phyloP scores from a whole-genome alignment of 106 monocot species.

The Chionographis japonica region DNA sequence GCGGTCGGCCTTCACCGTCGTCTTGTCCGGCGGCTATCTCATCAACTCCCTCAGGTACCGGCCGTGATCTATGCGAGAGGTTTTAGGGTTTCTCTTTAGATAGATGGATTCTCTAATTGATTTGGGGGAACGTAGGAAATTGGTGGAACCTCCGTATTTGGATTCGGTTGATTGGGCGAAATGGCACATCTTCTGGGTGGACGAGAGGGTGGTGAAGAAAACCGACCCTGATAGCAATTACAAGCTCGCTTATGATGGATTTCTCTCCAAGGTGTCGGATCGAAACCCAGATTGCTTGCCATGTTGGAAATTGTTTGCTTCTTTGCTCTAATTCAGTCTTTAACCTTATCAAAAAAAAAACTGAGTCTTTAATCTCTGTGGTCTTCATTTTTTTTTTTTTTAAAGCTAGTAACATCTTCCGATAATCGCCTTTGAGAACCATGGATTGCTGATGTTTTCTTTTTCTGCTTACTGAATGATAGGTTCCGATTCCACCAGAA shows the following conservation, averaged over 20 bases:
- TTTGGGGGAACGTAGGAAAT: constrained; percentile 45
- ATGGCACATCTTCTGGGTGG: constrained; percentile 96
- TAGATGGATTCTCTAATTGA: neutral
- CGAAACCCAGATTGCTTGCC: too few relatives aligned
- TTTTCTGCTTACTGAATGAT: neutral
- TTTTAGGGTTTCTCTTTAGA: neutral
- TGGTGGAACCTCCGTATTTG: constrained; percentile 62
- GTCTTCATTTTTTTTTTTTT: too few relatives aligned
- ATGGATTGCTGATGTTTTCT: too few relatives aligned
- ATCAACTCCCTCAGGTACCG: constrained; percentile 69
- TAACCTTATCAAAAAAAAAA: too few relatives aligned
- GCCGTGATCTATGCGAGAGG: neutral
- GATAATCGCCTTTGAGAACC: too few relatives aligned
- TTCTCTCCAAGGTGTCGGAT: constrained; percentile 66
- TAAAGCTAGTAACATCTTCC: neutral
- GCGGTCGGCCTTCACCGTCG: constrained; percentile 73
- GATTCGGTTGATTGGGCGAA: constrained; percentile 69
- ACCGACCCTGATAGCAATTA: constrained; percentile 80
- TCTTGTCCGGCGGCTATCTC: constrained; percentile 87
- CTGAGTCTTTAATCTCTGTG: too few relatives aligned
- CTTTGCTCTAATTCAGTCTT: too few relatives aligned
- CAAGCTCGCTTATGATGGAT: constrained; percentile 74
- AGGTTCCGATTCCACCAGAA: constrained; percentile 54
- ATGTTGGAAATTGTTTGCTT: too few relatives aligned
- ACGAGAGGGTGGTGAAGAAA: constrained; percentile 88